Conservation (phyloP, 1,139 yeast genomes). For the Taphrina communis region DNA sequence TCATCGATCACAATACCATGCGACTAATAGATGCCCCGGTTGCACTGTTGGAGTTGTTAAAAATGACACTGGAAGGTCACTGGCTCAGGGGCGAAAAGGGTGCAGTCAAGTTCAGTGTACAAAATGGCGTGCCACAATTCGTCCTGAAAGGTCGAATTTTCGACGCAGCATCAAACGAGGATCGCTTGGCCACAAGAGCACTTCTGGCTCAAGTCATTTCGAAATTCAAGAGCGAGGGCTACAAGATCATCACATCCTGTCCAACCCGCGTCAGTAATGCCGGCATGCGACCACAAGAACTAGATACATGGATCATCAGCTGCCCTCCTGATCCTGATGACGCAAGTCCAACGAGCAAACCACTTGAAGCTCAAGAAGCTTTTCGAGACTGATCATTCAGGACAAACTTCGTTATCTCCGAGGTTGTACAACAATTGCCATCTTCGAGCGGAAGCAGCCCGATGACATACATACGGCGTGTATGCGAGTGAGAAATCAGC, state of each 20-base stretch:
- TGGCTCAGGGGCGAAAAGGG: constrained; percentile 21
- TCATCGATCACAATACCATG: constrained; percentile 15
- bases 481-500: too few relatives aligned
- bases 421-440: neutral
- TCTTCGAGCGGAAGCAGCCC: neutral
- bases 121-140: constrained; percentile 28
- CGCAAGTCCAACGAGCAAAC: neutral
- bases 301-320: constrained; percentile 28
- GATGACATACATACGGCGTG: neutral
- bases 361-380: neutral
- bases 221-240: constrained; percentile 18
- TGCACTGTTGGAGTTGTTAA: constrained; percentile 25
- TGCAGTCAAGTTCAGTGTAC: constrained; percentile 24
- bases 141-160: constrained; percentile 20
- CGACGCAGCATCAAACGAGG: constrained; percentile 7
- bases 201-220: constrained; percentile 26
- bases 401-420: neutral
- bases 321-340: constrained; percentile 12
- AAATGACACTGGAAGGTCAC: constrained; percentile 13
- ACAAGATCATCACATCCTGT: constrained; percentile 28
- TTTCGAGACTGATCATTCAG: constrained; percentile 2
- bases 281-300: constrained; percentile 31
- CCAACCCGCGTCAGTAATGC: constrained; percentile 18
- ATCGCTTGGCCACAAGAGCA: constrained; percentile 17
- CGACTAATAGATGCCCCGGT: constrained; percentile 34